These are phyloP conservation scores for Coemansia umbellata DNA, from an alignment of 192 early-diverging fungal species.

Conservation along the genomic window DNA sequence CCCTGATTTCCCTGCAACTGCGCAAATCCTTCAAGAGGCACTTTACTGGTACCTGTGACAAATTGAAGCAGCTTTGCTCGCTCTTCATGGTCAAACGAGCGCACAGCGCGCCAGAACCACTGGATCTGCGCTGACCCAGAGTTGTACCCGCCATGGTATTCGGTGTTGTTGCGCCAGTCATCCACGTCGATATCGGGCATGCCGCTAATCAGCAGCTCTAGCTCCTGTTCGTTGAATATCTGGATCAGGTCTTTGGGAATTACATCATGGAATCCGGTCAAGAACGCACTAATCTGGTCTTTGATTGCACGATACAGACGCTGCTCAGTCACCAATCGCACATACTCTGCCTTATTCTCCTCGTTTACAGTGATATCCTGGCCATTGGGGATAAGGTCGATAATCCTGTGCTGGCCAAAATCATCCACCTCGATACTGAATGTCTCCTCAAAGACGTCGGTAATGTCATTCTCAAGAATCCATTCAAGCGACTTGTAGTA, in stretches of 20 bases:
- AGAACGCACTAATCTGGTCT: constrained; percentile 91
- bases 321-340: constrained; percentile 89
- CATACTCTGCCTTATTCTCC: constrained; percentile 96
- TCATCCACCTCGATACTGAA: constrained; percentile 93
- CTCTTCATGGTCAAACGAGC: constrained; percentile 96
- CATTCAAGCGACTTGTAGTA: constrained; percentile 97
- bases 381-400: constrained; percentile 87
- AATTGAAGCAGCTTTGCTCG: constrained; percentile 97
- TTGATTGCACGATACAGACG: constrained; percentile 86
- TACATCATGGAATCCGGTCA: constrained; percentile 93
- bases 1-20: constrained; percentile 90
- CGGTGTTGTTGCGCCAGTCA: constrained; percentile 99
- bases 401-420: constrained; percentile 79
- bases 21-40: constrained; percentile 94
- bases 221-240: constrained; percentile 99
- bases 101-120: constrained; percentile 98
- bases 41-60: constrained; percentile 95
- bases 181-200: constrained; percentile 99
- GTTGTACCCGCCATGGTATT: constrained; percentile 90
- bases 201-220: constrained; percentile 96
- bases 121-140: constrained; percentile 85
- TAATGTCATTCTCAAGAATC: constrained; percentile 97
- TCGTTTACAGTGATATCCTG: constrained; percentile 88
- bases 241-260: constrained; percentile 88
- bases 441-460: constrained; percentile 89